These are phyloP conservation scores for Dothideomycetes sp. DNA, from an alignment of 2,329 filamentous ascomycete genomes.

Conservation along the genomic window DNA sequence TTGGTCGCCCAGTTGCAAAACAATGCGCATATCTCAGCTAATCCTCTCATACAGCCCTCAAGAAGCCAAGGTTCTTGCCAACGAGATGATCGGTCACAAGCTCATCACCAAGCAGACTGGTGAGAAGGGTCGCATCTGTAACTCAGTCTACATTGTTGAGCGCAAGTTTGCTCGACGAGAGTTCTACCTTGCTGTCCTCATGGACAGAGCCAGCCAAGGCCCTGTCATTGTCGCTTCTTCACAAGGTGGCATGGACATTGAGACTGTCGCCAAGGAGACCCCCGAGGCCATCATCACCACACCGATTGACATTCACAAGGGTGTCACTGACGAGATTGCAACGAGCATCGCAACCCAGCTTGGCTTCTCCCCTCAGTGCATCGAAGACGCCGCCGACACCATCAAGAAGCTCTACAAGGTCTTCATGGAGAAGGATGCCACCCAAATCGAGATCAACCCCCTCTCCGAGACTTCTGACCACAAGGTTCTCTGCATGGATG, in stretches of 20 bases:
- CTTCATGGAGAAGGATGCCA: slow-evolving; percentile 96
- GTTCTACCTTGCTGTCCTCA: slow-evolving; percentile 97
- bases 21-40: slow-evolving; percentile 6
- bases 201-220: slow-evolving; percentile 85
- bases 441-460: slow-evolving; percentile 99
- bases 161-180: slow-evolving; percentile 98
- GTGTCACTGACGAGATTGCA: slow-evolving; percentile 92
- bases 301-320: slow-evolving; percentile 82
- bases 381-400: slow-evolving; percentile 87
- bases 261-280: slow-evolving; percentile 95
- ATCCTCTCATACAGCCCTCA: slow-evolving; percentile 48
- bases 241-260: slow-evolving; percentile 98
- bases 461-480: slow-evolving; percentile 97
- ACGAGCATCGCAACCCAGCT: slow-evolving; percentile 80
- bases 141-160: slow-evolving; percentile 97
- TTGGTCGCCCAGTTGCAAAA: slow-evolving; percentile 27
- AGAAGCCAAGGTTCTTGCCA: slow-evolving; percentile 90
- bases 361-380: slow-evolving; percentile 95
- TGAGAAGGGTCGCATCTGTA: slow-evolving; percentile 85
- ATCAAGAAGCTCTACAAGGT: slow-evolving; percentile 99
- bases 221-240: slow-evolving; percentile 97
- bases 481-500: slow-evolving; percentile 97
- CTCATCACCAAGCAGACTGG: slow-evolving; percentile 99
- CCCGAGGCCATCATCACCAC: slow-evolving; percentile 93
- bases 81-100: slow-evolving; percentile 99